Evolutionary conservation across 1,139 yeast species (phyloP).

Genomic region (Pichia sp.): DNA sequence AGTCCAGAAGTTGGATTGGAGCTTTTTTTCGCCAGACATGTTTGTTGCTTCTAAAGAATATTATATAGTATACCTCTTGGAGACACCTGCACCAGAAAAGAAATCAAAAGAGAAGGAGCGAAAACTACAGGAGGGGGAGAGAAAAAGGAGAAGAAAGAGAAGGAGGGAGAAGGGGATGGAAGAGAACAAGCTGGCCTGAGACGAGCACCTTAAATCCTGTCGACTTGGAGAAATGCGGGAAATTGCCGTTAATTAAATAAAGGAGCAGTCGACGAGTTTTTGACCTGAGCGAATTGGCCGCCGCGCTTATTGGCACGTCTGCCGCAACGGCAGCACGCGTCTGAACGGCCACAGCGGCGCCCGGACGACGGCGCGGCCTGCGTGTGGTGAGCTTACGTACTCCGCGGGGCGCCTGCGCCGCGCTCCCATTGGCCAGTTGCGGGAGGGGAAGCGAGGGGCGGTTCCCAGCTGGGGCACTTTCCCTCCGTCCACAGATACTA

Average conservation of each 20-base stretch:
- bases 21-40: conserved; percentile 29
- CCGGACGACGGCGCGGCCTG: neutral
- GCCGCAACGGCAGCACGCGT: conserved; percentile 1
- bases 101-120: conserved; percentile 1
- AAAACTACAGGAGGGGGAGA: conserved; percentile 6
- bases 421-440: conserved; percentile 3
- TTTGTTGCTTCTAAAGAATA: conserved; percentile 12
- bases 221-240: neutral
- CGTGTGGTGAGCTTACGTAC: neutral
- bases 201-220: neutral
- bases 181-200: neutral
- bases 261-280: neutral
- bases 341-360: neutral
- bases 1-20: conserved; percentile 39
- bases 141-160: neutral
- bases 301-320: neutral
- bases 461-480: no score
- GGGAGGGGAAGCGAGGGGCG: neutral
- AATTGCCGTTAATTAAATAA: neutral
- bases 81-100: conserved; percentile 11
- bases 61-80: conserved; percentile 9
- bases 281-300: neutral
- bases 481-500: no score
- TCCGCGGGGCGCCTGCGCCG: neutral
- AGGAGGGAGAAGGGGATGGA: neutral